phyloP scores from a whole-genome alignment of 176 grass and related monocot species.

The Tuctoria greenei region DNA sequence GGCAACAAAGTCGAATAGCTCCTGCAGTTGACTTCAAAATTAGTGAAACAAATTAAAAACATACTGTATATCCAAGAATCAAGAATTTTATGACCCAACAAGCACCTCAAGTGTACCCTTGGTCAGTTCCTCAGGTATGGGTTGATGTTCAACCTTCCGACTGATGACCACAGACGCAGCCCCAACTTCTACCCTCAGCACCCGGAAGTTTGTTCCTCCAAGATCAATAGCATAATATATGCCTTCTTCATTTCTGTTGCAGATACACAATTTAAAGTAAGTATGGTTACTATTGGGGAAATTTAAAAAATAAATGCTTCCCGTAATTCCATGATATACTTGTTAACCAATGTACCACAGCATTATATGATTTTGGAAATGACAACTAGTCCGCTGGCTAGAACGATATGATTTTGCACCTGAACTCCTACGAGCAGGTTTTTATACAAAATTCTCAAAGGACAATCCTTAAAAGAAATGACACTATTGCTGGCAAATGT shows the following conservation, averaged over 20 bases:
- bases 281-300: not conserved
- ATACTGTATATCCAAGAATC: not conserved
- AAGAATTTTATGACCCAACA: not conserved
- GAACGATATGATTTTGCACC: not conserved
- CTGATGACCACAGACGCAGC: conserved; percentile 49
- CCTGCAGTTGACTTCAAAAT: conserved; percentile 46
- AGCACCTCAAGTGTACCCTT: conserved; percentile 75
- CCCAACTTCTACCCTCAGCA: conserved; percentile 68
- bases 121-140: conserved; percentile 73
- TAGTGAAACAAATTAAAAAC: not conserved
- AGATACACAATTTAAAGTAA: not conserved
- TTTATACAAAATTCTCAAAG: not conserved
- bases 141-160: conserved; percentile 60
- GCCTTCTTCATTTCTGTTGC: conserved; percentile 76
- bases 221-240: conserved; percentile 87
- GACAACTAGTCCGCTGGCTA: not conserved
- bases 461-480: not conserved
- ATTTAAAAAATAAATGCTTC: not conserved
- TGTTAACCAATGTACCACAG: not conserved
- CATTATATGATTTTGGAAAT: not conserved
- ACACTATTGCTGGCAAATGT: not conserved
- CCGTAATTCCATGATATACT: not conserved
- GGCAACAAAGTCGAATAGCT: conserved; percentile 81
- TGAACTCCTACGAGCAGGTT: not conserved
- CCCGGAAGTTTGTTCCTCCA: conserved; percentile 74